These are phyloP conservation scores for Hypoxylon sp. DNA, from an alignment of 2,329 filamentous ascomycete species.

Conservation along the genomic window DNA sequence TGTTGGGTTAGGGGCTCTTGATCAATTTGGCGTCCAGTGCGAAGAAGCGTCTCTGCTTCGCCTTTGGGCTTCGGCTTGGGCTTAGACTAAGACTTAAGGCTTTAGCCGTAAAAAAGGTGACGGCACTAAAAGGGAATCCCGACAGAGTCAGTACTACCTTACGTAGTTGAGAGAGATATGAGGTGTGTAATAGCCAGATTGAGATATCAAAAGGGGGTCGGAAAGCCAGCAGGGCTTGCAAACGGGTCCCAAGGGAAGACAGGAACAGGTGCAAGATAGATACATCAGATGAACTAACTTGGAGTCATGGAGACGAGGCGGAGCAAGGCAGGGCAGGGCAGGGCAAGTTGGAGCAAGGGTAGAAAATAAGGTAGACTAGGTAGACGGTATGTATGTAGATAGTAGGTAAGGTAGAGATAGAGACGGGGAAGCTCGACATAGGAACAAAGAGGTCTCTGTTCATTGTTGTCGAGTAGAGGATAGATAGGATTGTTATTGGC, in stretches of 20 bases:
- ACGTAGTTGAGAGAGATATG: constrained; percentile 3
- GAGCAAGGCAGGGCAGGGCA: constrained; percentile 1
- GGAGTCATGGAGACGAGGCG: constrained; percentile 1
- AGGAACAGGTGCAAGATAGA: neutral
- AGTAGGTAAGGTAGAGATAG: neutral
- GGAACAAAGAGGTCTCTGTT: neutral
- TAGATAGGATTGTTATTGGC: neutral
- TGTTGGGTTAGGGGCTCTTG: constrained; percentile 21
- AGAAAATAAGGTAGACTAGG: too few relatives aligned
- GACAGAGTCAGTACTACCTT: constrained; percentile 1
- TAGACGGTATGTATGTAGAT: too few relatives aligned
- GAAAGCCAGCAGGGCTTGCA: constrained; percentile 14
- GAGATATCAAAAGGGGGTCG: constrained; percentile 3
- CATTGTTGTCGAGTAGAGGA: neutral
- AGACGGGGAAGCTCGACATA: neutral
- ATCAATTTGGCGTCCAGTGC: constrained; percentile 1
- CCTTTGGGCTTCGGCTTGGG: neutral
- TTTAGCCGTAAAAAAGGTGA: constrained; percentile 14
- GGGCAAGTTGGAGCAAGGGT: neutral
- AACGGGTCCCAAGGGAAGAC: constrained; percentile 21
- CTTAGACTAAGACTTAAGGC: too few relatives aligned
- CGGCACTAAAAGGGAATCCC: constrained; percentile 7
- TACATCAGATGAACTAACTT: constrained; percentile 10
- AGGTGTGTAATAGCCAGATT: neutral
- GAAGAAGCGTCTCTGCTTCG: neutral